These are phyloP conservation scores for Chlorella sp. DNA, from an alignment of 139 green algal species.

Conservation along the genomic window DNA sequence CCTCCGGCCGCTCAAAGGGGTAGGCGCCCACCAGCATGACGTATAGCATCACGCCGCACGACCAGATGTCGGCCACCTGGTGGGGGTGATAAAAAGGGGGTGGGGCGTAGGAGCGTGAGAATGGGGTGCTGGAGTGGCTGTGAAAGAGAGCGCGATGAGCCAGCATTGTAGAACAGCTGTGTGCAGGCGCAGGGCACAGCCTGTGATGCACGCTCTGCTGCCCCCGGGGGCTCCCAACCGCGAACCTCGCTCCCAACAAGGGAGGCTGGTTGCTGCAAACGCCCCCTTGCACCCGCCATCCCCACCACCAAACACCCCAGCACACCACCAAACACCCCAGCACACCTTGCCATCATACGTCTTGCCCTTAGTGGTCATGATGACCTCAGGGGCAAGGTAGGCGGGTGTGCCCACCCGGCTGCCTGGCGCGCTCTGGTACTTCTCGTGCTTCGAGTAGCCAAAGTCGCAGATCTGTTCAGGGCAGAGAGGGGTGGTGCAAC, in stretches of 20 bases:
- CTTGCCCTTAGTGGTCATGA: slow-evolving; percentile 86
- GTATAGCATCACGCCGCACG: slow-evolving; percentile 97
- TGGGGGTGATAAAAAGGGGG: not conserved
- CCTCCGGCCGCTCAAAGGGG: slow-evolving; percentile 96
- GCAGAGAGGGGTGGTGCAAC: too few species aligned
- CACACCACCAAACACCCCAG: not conserved
- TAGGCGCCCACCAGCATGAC: slow-evolving; percentile 97
- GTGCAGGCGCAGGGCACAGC: too few species aligned
- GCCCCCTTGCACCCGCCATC: too few species aligned
- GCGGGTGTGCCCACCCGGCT: slow-evolving; percentile 96
- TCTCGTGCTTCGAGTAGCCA: slow-evolving; percentile 82
- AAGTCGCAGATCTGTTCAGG: slow-evolving; percentile 83
- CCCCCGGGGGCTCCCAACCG: too few species aligned
- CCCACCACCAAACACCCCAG: not conserved
- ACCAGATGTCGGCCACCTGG: slow-evolving; percentile 96
- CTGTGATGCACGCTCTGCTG: too few species aligned
- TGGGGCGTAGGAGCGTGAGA: too few species aligned
- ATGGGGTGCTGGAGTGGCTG: too few species aligned
- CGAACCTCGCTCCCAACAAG: too few species aligned
- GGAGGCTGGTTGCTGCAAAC: too few species aligned
- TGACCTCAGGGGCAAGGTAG: slow-evolving; percentile 98
- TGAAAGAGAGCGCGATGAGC: too few species aligned
- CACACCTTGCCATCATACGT: slow-evolving; percentile 90
- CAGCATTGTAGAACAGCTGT: too few species aligned
- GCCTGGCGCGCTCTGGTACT: slow-evolving; percentile 80